Evolutionary conservation across 169 alveolate genomes (phyloP), one percentile per base, ranked within the genome.

Genomic region (Plasmodium adleri): DNA sequence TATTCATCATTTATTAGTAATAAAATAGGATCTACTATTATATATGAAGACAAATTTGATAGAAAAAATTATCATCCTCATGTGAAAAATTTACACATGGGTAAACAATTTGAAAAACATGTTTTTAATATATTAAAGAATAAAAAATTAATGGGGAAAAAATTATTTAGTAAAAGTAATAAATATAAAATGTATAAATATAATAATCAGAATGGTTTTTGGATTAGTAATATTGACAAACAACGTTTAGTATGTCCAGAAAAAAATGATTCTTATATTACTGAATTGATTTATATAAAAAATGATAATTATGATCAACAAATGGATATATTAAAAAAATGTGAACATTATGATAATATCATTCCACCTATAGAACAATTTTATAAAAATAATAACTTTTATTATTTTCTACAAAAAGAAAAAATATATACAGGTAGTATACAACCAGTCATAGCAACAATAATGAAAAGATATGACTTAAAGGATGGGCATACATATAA

Each of bases 151-250:
- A 60, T 86, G 26, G 88, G 92, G 24, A 86, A 72, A 43, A 72
- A 71, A 59, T 15, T 86, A 70, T 86, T 72, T 67, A 15, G 63
- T 13, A 52, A 45, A 56, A 60, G 88, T 72, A 72, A 59, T 67
- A 72, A 52, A 72, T 86, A 45, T 86, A 64, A 72, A 86, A 86
- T 71, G 72, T 71, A 71, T 60, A 86, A 86, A 15, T 86, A 86
- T 54, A 60, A 86, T 49, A 86, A 86, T 50, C 28, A 32, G 3
- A 49, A 71, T 45, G 92, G 92, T 1, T 86, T 86, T 32, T 86
- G 92, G 92, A 86, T 86, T 24, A 86, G 92, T 72, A 86, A 86
- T 43, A 58, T 72, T 63, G 88, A 86, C 45, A 86, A 86, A 67
- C 59, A 22, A 3, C 88, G 88, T 3, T 71, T 86, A 86, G 56